Base-by-base conservation (phyloP, 345 rosid genomes). In the Streptanthus diversifolius region DNA sequence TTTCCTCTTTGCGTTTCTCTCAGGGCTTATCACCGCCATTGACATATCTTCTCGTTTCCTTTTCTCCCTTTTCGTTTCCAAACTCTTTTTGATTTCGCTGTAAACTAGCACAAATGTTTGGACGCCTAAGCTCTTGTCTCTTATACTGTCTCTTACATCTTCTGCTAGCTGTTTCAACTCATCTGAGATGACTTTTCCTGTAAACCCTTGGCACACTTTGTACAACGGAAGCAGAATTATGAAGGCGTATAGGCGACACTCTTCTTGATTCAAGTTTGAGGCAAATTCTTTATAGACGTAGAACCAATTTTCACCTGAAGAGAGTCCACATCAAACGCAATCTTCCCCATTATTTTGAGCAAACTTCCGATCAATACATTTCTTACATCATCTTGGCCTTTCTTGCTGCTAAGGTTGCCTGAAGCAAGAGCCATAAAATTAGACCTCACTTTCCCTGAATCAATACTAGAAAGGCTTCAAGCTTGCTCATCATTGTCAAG, bases 11-110 rank as follows among this genome's bases (percentile, higher is more conserved):
- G n/a, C n/a, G n/a, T n/a, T n/a, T n/a, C n/a, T n/a, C n/a, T n/a
- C n/a, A n/a, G 96, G 96, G 59, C 88, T 87, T 32, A 83, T 80
- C 21, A 89, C 96, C 10, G 95, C 86, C 92, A 86, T 85, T 8
- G 71, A 65, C 81, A 88, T 91, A 64, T 84, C 89, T 3, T 85
- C 91, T 66, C 76, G 85, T 66, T 79, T 92, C 81, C 92, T 86
- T 82, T 82, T 88, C 7, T 92, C 89, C 75, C 96, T 85, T 78
- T 79, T 90, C 25, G 36, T 63, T 79, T 81, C 81, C 30, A 90
- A 67, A 36, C 61, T 83, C 59, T 85, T 83, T 75, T 88, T 82
- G 48, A 86, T 80, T 59, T 86, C 87, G 17, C 80, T 74, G 66
- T 86, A 86, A 24, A 83, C 66, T 66, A 79, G 79, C 7, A 82